Base-by-base conservation (phyloP, 1,284 basidiomycete genomes). In the Apiotrichum akiyoshidainum region DNA sequence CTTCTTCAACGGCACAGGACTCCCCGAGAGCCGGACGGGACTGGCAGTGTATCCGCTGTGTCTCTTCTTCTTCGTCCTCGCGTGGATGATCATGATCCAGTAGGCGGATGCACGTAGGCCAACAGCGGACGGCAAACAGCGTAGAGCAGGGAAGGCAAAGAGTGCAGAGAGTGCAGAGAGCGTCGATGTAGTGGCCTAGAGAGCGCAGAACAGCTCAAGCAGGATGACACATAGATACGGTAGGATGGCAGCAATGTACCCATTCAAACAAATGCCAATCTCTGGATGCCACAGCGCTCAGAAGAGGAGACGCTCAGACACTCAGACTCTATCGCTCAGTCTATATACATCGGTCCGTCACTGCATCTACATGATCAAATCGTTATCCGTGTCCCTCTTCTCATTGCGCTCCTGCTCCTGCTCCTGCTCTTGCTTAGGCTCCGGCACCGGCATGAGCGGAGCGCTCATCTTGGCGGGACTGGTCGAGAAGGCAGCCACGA, bases 41-140 rank as follows among this genome's bases (percentile, higher is more conserved):
- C 84, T 97, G 41, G 93, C 93, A 33, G 92, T 96, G 68, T 97
- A 96, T 77, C 93, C 93, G 21, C 80, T 95, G 47, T 81, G 92
- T 57, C 66, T 81, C 48, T 80, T 82, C 67, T 81, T 80, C 71
- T 81, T 81, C 65, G 74, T 81, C 31, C 67, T 94, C 37, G 89
- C 90, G 14, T 93, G 91, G 91, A 93, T 94, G 91, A 92, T 94
- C 65, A 82, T 94, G 69, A 93, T 94, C 65, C 89, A 92, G 73
- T 90, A 61, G 59, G 54, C 12, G 37, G 37, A 37, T 7, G 34
- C 13, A 35, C 34, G 34, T 13, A 35, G 34, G 34, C 7, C 14
- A 37, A 11, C 7, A 7, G 26, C 26, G 26, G 26, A 31, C 26
- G 26, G 26, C 26, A 31, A 31, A 31, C 4, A 7, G 26, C 26